Conservation (phyloP, 2,329 filamentous ascomycete genomes). For the Diplodia corticola region DNA sequence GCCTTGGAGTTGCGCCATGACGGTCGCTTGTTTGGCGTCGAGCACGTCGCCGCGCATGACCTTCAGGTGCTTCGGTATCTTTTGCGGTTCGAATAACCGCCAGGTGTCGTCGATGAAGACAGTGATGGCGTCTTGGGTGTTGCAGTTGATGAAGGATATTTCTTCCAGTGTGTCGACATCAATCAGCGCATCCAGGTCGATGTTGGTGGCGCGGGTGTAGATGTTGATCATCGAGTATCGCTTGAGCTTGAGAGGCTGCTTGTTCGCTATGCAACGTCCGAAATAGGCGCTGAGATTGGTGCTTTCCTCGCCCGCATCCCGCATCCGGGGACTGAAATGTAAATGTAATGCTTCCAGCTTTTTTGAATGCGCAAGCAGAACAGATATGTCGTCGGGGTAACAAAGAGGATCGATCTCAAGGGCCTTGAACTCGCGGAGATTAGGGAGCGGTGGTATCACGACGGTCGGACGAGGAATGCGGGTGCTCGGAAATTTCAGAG, state of each 20-base stretch:
- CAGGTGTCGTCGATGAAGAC: conserved; percentile 60
- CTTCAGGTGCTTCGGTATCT: conserved; percentile 44
- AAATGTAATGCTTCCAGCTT: conserved; percentile 57
- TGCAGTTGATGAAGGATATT: conserved; percentile 54
- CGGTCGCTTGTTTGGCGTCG: conserved; percentile 47
- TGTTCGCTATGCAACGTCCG: conserved; percentile 53
- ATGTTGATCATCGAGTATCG: conserved; percentile 59
- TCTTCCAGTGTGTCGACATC: conserved; percentile 47
- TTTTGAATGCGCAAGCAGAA: conserved; percentile 54
- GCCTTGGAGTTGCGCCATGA: conserved; percentile 45
- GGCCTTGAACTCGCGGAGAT: conserved; percentile 54
- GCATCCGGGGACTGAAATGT: conserved; percentile 64
- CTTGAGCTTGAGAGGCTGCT: conserved; percentile 49
- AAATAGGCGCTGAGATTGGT: conserved; percentile 58
- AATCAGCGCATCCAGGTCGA: conserved; percentile 48
- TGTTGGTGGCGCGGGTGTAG: conserved; percentile 55
- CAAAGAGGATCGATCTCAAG: conserved; percentile 64
- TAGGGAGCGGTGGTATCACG: conserved; percentile 58
- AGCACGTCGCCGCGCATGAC: conserved; percentile 52
- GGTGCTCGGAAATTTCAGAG: conserved; percentile 56
- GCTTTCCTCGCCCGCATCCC: conserved; percentile 58
- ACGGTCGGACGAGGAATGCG: conserved; percentile 59
- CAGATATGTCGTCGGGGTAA: conserved; percentile 63
- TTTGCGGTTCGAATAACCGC: conserved; percentile 37
- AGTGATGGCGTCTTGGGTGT: conserved; percentile 39